Evolutionary conservation across 768 basidiomycete genomes (phyloP), one percentile per base, ranked within the genome.

Genomic region (Macrocybe gigantea): DNA sequence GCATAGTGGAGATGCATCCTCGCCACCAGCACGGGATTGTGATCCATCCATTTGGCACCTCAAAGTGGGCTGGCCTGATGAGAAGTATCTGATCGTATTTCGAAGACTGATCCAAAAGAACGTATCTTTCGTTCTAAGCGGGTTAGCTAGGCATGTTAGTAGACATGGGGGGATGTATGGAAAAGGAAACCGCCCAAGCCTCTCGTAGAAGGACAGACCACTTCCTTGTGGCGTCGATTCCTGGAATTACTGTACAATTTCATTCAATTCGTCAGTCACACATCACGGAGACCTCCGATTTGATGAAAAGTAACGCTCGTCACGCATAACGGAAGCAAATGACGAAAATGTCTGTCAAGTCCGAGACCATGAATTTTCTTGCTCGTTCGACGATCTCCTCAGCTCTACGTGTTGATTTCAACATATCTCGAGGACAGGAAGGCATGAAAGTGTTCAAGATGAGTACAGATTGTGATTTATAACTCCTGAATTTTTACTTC

Each of bases 281-380:
- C 39, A 14, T 41, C 39, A 42, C 41, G 33, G 7, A 8, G 8
- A 8, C 7, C 41, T 32, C 41, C 30, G 13, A 9, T 42, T 13
- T 29, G 41, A 10, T 32, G 41, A 42, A 42, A 42, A 31, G 41
- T 42, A 22, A 42, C 41, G 9, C 13, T 29, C 33, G 41, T 42
- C 41, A 42, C 6, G 22, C 8, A 7, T 29, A 10, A 29, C 22
- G 29, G 7, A 42, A 32, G 41, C 9, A 42, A 42, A 32, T 42
- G 41, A n/a, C 39, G 39, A 41, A 41, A 41, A n/a, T n/a, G n/a
- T n/a, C n/a, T n/a, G n/a, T n/a, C n/a, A n/a, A n/a, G n/a, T n/a
- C n/a, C n/a, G n/a, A n/a, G n/a, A n/a, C n/a, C 39, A n/a, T 8
- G 29, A 41, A 41, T 41, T 41, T 41, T n/a, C 39, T 41, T 41